These are phyloP conservation scores for Castanospermum australe DNA, from an alignment of 306 rosid genomes.

Conservation along the genomic window DNA sequence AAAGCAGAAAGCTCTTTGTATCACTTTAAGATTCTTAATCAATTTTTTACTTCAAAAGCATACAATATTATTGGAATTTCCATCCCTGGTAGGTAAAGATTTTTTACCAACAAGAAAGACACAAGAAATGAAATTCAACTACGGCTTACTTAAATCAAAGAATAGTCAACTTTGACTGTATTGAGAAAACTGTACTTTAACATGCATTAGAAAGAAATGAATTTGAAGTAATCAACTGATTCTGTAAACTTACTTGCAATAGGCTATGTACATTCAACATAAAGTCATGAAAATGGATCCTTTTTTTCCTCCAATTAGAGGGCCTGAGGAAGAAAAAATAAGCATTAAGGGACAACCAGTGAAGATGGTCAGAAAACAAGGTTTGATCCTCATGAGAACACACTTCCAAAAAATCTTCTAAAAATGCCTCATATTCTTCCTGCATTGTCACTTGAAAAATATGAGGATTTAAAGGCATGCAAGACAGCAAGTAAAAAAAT, in stretches of 20 bases:
- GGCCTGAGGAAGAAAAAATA: conserved; percentile 56
- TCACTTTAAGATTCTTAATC: background rate
- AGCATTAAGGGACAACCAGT: conserved; percentile 18
- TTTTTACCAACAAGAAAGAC: background rate
- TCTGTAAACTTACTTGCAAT: conserved; percentile 69
- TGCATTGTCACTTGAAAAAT: background rate
- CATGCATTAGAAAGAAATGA: background rate
- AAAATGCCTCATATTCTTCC: conserved; percentile 11
- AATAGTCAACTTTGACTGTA: background rate
- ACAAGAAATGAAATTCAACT: conserved; percentile 4
- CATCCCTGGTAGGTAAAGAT: background rate
- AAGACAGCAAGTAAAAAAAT: background rate
- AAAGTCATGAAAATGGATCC: conserved; percentile 98
- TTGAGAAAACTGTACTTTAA: background rate
- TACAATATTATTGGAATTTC: background rate
- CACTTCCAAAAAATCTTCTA: conserved; percentile 15
- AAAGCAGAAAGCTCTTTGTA: background rate
- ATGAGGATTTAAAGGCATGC: background rate
- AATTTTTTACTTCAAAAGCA: conserved; percentile 11
- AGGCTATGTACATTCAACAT: conserved; percentile 91
- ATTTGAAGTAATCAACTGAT: conserved; percentile 4
- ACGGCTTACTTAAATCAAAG: background rate
- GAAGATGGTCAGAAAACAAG: conserved; percentile 9
- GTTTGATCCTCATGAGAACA: conserved; percentile 22
- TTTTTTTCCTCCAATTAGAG: conserved; percentile 76